A percentile compares a stretch with the other conserved stretches of the same genome.
Conservation (phyloP, 306 rosid genomes). For the Dalbergia cochinchinensis region DNA sequence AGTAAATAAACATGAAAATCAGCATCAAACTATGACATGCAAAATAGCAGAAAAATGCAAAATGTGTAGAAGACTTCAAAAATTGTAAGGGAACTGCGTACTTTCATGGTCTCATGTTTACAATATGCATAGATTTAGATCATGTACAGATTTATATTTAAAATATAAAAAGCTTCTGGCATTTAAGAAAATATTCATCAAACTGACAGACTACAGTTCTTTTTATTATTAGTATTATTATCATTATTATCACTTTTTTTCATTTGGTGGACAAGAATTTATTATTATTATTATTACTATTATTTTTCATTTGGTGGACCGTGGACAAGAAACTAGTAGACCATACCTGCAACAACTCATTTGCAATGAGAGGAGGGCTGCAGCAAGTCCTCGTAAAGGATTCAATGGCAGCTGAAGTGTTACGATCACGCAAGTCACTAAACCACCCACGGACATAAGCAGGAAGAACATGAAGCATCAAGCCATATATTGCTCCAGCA, state of each 20-base stretch:
- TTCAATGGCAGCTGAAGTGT: constrained; percentile 70
- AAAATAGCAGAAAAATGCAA: neutral
- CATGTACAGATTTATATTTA: neutral
- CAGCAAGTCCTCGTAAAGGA: constrained; percentile 86
- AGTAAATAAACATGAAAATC: constrained; percentile 25
- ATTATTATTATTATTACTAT: too few relatives aligned
- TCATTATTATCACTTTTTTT: neutral
- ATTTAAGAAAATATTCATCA: constrained; percentile 23
- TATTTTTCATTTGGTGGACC: neutral
- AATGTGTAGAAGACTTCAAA: neutral
- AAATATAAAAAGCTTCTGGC: constrained; percentile 12
- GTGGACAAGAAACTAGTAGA: constrained; percentile 39
- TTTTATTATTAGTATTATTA: too few relatives aligned
- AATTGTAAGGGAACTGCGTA: constrained; percentile 3
- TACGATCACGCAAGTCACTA: constrained; percentile 85
- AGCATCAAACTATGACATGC: neutral
- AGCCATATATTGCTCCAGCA: constrained; percentile 85
- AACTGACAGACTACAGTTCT: neutral
- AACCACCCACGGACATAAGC: constrained; percentile 97
- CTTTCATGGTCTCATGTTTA: constrained; percentile 3
- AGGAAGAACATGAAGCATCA: constrained; percentile 93
- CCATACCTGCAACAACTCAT: constrained; percentile 85
- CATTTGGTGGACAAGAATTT: constrained; percentile 20
- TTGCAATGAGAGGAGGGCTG: constrained; percentile 90
- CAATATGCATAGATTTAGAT: constrained; percentile 19